phyloP scores from a whole-genome alignment of 805 yeast genomes.

The Diddensiella transvaalensis region DNA sequence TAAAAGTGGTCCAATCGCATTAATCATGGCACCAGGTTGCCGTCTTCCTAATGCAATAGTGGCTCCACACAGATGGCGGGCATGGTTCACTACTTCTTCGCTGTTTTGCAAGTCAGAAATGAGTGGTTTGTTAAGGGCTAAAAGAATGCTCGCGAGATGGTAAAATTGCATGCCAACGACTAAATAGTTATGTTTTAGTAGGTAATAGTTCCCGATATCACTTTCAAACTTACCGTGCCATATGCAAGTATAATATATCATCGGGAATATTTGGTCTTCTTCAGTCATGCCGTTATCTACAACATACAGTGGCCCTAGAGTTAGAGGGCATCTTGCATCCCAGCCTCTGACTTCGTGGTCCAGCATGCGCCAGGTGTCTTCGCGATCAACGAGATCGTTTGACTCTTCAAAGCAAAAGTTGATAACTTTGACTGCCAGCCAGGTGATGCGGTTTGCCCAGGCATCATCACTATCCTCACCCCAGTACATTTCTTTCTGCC shows the following conservation, averaged over 20 bases:
- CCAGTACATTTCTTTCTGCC: neutral
- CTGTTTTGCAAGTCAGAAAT: too few species aligned
- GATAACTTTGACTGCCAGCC: neutral
- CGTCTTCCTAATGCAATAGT: neutral
- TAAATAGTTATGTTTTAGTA: neutral
- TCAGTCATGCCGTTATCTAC: neutral
- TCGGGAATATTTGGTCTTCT: neutral
- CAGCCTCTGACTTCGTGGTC: neutral
- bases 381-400: too few species aligned
- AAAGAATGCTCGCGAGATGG: neutral
- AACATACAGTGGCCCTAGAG: neutral
- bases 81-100: neutral
- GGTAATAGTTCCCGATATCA: neutral
- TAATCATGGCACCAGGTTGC: neutral
- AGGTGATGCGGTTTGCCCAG: neutral
- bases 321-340: neutral
- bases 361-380: neutral
- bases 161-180: neutral
- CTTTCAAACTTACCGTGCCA: neutral
- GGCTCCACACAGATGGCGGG: neutral
- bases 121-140: too few species aligned
- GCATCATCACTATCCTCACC: neutral
- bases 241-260: neutral
- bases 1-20: neutral
- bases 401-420: neutral